A percentile compares a stretch with the other conserved stretches of the same genome.
Evolutionary conservation across 129 eudicot species (phyloP).

Genomic region (Deinandra increscens): DNA sequence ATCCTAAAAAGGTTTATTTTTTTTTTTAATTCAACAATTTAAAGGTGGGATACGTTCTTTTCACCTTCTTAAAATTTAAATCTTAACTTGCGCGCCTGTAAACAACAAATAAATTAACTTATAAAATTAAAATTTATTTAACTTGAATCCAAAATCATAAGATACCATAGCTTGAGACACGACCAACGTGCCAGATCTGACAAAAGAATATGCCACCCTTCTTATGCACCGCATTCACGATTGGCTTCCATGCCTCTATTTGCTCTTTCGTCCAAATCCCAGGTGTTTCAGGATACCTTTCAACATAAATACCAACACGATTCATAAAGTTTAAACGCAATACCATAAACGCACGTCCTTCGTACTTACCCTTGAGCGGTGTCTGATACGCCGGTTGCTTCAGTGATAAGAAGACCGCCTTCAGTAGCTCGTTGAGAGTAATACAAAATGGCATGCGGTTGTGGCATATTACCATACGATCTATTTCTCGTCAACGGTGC

Average conservation of each 20-base stretch:
- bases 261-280: conserved; percentile 67
- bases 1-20: too few species aligned
- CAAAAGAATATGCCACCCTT: conserved; percentile 53
- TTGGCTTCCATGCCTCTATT: conserved; percentile 61
- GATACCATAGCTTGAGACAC: conserved; percentile 42
- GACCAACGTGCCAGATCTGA: conserved; percentile 55
- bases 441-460: conserved; percentile 48
- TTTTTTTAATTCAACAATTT: too few species aligned
- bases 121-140: too few species aligned
- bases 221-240: conserved; percentile 53
- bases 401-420: conserved; percentile 61
- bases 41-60: not conserved
- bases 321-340: not conserved
- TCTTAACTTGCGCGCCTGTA: not conserved
- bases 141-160: not conserved
- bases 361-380: conserved; percentile 48
- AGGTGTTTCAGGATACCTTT: conserved; percentile 44
- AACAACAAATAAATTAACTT: not conserved
- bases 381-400: conserved; percentile 55
- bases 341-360: not conserved
- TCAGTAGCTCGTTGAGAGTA: conserved; percentile 62
- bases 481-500: conserved; percentile 55
- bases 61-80: not conserved
- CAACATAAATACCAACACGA: not conserved
- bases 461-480: conserved; percentile 52